Evolutionary conservation across 2,329 filamentous ascomycete species (phyloP), one percentile per base, ranked within the genome.

Genomic region (Arthrobotrys sphaeroides): DNA sequence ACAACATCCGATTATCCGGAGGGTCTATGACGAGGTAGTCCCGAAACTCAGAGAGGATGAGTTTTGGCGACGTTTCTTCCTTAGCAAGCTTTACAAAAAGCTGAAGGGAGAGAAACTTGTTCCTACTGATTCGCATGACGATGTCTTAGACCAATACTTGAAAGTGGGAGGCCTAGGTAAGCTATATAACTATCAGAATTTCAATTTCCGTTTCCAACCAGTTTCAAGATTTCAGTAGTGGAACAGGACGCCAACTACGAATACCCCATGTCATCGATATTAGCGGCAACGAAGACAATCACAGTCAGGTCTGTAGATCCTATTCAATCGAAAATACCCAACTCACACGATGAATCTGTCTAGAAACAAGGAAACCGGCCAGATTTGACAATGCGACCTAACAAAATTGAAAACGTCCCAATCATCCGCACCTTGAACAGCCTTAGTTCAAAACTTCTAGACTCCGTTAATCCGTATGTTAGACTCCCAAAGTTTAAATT

Each of bases 21-120:
- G 90, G 18, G 91, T 96, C 5, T 98, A 97, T 82, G 93, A 98
- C 81, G 94, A 97, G 81, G 93, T 94, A 78, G 93, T 97, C 0
- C 93, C 92, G 3, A 91, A 91, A 73, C 83, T 96, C 40, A 89
- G 87, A 24, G 92, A 96, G 80, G 86, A 86, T 67, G 89, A 92
- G 57, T 99, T 99, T 81, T 99, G 94, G 94, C 91, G 91, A 4
- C 88, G 92, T 12, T 99, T 99, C 83, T 98, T 99, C 82, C 88
- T 94, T 76, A 97, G 93, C 82, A 88, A 91, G 68, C 84, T 99
- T 6, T 93, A 93, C 78, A 97, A 97, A 83, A 94, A 93, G 81
- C 85, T 99, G 67, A 92, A 94, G 69, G 95, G 96, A 38, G 93
- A 98, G 83, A 91, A 92, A 61, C 89, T 96, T 47, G 88, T 88